Conservation (phyloP, 306 rosid genomes). For the Sindora glabra region DNA sequence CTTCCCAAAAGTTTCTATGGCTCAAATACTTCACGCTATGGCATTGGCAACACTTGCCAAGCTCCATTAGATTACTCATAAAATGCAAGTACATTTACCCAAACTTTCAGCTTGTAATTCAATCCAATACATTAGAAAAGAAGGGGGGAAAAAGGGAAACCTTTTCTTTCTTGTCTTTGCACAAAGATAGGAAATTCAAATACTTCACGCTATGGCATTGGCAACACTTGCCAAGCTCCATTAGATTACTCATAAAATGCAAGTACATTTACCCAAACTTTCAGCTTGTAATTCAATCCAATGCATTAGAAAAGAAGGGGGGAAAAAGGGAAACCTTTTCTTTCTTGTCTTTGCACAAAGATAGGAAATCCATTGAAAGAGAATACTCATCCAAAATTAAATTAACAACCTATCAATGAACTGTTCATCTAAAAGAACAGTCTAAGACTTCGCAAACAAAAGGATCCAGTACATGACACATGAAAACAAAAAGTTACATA, state of each 20-base stretch:
- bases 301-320: no score
- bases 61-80: neutral
- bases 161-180: neutral
- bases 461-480: neutral
- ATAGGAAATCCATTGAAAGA: neutral
- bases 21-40: neutral
- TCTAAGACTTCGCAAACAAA: neutral
- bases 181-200: no score
- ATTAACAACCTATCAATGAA: neutral
- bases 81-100: neutral
- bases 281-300: no score
- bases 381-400: neutral
- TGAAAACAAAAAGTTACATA: slow-evolving; percentile 10
- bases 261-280: neutral
- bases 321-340: no score
- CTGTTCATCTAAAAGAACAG: neutral
- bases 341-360: neutral
- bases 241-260: neutral
- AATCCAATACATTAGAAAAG: neutral
- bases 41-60: neutral
- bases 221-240: no score
- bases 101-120: neutral
- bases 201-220: no score
- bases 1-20: neutral
- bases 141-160: neutral